Evolutionary conservation across 371 early-diverging fungal species (phyloP), one percentile per base, ranked within the genome.

Genomic region (Dichotomocladium elegans): DNA sequence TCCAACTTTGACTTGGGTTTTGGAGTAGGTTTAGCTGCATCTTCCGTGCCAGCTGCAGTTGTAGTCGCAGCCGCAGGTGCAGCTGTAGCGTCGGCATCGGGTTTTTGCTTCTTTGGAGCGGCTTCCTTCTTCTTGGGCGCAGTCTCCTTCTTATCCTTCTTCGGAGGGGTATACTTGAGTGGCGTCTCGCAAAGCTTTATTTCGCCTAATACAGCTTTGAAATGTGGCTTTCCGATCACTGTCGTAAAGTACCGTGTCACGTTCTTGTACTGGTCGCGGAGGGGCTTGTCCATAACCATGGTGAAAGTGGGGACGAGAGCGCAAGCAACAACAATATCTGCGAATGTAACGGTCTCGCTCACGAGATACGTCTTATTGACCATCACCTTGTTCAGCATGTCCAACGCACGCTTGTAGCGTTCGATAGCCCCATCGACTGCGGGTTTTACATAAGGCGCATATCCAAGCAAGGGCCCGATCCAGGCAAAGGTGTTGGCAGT

Each of bases 1-100:
- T 96, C 95, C 61, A 94, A 76, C 71, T 86, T 85, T 83, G 88
- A 91, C 92, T 94, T 94, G 66, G 83, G 87, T 85, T 93, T 92
- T 66, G 92, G 91, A 61, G 81, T 85, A 55, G 88, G 87, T 60
- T 83, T 82, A 29, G 64, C 49, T 57, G 64, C 78, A 60, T 74
- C 67, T 59, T 82, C 82, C 43, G 62, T 76, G 43, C 77, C 86
- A 46, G 79, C 86, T 25, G 71, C 80, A 27, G 72, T 82, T 41
- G 69, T 67, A 24, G 46, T 37, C 50, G 64, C 63, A 37, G 37
- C 37, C n/a, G 37, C 2, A 33, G 34, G 37, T 1, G 37, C 17
- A 15, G 37, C 5, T 7, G 37, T n/a, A 53, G 62, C 64, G n/a
- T n/a, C n/a, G n/a, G n/a, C n/a, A n/a, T n/a, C n/a, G n/a, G n/a